phyloP scores from a whole-genome alignment of 2,329 filamentous ascomycete genomes.

The Trichoderma simmonsii region DNA sequence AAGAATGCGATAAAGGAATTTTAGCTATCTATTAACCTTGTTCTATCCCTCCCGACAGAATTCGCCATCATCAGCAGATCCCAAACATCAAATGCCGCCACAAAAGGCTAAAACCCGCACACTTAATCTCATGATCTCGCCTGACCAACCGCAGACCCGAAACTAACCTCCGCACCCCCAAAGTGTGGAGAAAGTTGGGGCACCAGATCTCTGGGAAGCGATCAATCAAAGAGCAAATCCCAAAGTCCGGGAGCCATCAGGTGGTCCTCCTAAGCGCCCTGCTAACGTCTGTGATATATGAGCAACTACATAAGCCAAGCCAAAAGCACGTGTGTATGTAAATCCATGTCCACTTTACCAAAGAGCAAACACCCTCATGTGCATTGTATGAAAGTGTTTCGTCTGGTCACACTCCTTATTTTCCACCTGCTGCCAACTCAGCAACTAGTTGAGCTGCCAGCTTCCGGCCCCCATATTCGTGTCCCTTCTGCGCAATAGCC shows the following conservation, averaged over 20 bases:
- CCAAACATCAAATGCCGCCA: background rate
- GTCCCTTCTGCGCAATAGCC: conserved; percentile 18
- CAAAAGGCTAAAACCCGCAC: background rate
- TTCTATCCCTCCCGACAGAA: background rate
- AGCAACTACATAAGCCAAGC: background rate
- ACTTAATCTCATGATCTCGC: background rate
- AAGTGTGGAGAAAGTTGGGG: background rate
- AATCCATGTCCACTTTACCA: background rate
- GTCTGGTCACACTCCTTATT: background rate
- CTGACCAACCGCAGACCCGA: background rate
- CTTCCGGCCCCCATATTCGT: conserved; percentile 15
- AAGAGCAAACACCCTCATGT: background rate
- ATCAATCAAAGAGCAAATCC: background rate
- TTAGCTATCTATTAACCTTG: background rate
- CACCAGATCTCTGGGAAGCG: background rate
- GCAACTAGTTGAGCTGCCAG: conserved; percentile 11
- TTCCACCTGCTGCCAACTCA: conserved; percentile 4
- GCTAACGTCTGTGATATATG: background rate
- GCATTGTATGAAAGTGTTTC: background rate
- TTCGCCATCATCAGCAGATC: background rate
- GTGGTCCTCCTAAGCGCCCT: background rate
- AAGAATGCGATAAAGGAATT: background rate
- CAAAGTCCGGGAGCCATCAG: too few relatives aligned
- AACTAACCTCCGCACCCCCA: background rate
- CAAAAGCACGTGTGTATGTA: background rate